Conservation (phyloP, 768 basidiomycete species). For the Lepiota brunneoincarnata region DNA sequence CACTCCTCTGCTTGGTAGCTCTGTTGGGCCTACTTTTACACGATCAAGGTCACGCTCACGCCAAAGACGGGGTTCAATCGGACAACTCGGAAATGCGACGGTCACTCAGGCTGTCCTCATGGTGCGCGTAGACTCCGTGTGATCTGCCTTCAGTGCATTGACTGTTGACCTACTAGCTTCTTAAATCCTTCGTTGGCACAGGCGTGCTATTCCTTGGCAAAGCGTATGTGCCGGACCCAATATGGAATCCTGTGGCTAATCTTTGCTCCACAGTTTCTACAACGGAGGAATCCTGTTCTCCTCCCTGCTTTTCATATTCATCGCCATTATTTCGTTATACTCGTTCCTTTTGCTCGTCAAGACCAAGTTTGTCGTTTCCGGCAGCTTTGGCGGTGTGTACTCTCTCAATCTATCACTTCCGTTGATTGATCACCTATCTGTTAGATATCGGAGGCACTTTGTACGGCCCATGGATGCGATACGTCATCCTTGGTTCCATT, state of each 20-base stretch:
- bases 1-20: constrained; percentile 49
- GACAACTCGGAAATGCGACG: constrained; percentile 81
- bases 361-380: constrained; percentile 85
- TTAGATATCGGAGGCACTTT: constrained; percentile 89
- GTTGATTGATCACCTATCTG: background rate
- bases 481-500: constrained; percentile 84
- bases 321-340: constrained; percentile 86
- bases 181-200: constrained; percentile 94
- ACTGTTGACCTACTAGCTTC: constrained; percentile 45
- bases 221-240: constrained; percentile 53
- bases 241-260: background rate
- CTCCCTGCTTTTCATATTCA: constrained; percentile 65
- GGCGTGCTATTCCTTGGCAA: constrained; percentile 95
- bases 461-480: constrained; percentile 93
- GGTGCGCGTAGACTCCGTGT: constrained; percentile 42
- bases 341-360: constrained; percentile 90
- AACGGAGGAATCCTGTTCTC: constrained; percentile 97
- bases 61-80: constrained; percentile 53
- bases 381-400: constrained; percentile 84
- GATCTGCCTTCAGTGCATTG: background rate
- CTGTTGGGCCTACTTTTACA: constrained; percentile 14
- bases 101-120: constrained; percentile 91
- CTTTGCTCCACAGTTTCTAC: constrained; percentile 60
- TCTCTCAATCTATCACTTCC: background rate
- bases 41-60: constrained; percentile 45